phyloP scores from a whole-genome alignment of 2,329 filamentous ascomycete species.

The Pseudocercospora cruenta region DNA sequence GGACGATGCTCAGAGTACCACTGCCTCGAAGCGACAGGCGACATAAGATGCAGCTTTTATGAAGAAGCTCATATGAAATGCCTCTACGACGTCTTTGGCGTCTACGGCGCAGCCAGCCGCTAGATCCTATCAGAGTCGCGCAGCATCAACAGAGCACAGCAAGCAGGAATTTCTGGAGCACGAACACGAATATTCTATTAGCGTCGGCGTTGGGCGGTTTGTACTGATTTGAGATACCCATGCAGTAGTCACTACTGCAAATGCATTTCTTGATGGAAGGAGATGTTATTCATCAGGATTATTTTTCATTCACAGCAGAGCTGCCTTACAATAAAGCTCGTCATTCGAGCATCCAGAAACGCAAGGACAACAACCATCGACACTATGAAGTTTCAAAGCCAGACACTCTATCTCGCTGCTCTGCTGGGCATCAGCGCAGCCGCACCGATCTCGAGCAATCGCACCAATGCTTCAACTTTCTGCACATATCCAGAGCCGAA shows the following conservation, averaged over 20 bases:
- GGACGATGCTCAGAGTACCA: conserved; percentile 28
- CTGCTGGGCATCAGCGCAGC: neutral
- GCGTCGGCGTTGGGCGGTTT: conserved; percentile 20
- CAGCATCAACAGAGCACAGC: neutral
- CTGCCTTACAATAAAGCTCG: neutral
- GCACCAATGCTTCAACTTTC: neutral
- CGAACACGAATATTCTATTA: conserved; percentile 7
- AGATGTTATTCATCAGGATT: neutral
- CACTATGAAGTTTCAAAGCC: neutral
- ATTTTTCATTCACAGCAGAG: neutral
- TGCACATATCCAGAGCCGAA: conserved; percentile 4
- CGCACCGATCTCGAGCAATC: neutral
- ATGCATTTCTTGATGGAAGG: neutral
- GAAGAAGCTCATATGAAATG: neutral
- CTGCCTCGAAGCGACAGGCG: conserved; percentile 9
- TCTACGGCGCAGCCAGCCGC: too few relatives aligned
- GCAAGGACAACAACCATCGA: neutral
- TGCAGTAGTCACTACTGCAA: conserved; percentile 1
- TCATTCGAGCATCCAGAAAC: neutral
- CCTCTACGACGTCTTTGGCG: too few relatives aligned
- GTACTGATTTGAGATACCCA: conserved; percentile 19
- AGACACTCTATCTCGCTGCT: neutral
- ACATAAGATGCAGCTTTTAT: neutral
- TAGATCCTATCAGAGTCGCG: neutral
- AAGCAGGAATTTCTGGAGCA: neutral